phyloP scores from a whole-genome alignment of 106 monocot species.

The Chionographis japonica region DNA sequence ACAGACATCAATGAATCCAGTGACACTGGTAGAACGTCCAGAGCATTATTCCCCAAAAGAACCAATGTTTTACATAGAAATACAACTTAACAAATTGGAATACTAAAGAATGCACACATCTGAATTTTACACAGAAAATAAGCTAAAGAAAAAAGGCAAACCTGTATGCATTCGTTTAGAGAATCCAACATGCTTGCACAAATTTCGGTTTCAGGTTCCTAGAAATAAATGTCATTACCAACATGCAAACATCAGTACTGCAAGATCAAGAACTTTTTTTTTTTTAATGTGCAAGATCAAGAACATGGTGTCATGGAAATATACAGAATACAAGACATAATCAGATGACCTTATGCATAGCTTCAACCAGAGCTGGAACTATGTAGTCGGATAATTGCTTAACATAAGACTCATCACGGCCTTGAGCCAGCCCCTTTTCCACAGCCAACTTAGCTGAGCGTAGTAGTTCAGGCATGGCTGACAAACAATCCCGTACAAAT shows the following conservation, averaged over 20 bases:
- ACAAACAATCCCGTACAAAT: not conserved
- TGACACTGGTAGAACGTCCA: too few species aligned
- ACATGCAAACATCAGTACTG: not conserved
- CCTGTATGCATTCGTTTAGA: slow-evolving; percentile 91
- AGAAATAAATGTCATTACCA: not conserved
- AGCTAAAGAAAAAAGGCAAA: slow-evolving; percentile 9
- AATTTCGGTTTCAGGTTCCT: slow-evolving; percentile 95
- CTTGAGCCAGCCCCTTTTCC: slow-evolving; percentile 81
- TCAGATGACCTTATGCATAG: slow-evolving; percentile 69
- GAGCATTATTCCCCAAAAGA: too few species aligned
- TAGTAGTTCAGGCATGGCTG: slow-evolving; percentile 98
- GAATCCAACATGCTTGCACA: slow-evolving; percentile 89
- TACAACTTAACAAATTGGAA: too few species aligned
- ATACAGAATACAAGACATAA: not conserved
- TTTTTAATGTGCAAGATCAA: not conserved
- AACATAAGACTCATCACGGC: slow-evolving; percentile 87
- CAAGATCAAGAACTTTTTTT: not conserved
- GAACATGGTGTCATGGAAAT: not conserved
- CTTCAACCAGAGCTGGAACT: slow-evolving; percentile 86
- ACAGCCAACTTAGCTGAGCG: slow-evolving; percentile 85
- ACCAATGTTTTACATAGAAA: too few species aligned
- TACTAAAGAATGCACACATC: not conserved
- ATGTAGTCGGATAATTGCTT: slow-evolving; percentile 91
- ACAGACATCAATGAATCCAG: too few species aligned
- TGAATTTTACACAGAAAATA: not conserved